Percentiles rank a stretch among this genome's conserved stretches.
These are phyloP conservation scores for Exophiala spinifera DNA, from an alignment of 2,329 filamentous ascomycete species.

Conservation along the genomic window DNA sequence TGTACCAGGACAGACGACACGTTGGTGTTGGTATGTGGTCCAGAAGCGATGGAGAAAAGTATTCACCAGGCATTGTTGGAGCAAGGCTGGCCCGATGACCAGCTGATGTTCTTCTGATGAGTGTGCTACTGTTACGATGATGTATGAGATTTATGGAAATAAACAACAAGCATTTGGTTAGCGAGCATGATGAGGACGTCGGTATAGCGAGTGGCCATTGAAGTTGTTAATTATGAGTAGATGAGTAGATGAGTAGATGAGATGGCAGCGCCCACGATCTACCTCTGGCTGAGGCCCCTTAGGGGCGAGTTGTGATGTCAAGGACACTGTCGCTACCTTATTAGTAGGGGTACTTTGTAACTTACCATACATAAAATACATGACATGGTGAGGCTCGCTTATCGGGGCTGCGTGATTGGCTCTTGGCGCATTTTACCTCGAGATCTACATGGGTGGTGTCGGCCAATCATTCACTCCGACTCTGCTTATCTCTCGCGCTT, in stretches of 20 bases:
- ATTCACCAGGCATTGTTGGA: conserved; percentile 55
- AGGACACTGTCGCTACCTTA: too few relatives aligned
- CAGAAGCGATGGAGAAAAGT: conserved; percentile 68
- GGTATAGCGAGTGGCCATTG: background rate
- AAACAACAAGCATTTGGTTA: too few relatives aligned
- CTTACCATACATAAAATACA: background rate
- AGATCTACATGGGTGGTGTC: too few relatives aligned
- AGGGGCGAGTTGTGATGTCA: too few relatives aligned
- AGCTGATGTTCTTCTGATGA: conserved; percentile 70
- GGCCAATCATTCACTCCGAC: too few relatives aligned
- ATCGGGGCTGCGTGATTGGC: too few relatives aligned
- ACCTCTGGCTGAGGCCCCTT: too few relatives aligned
- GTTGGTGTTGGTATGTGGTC: conserved; percentile 77
- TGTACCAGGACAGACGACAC: conserved; percentile 47
- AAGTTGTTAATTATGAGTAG: background rate
- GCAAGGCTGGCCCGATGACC: conserved; percentile 68
- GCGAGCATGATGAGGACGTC: background rate
- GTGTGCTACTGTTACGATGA: background rate
- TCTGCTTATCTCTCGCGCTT: background rate
- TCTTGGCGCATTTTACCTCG: too few relatives aligned
- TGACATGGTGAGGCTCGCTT: too few relatives aligned
- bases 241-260: background rate
- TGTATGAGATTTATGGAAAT: background rate
- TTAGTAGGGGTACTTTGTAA: too few relatives aligned
- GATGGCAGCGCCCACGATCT: too few relatives aligned